A percentile compares a stretch with the other conserved stretches of the same genome.
Conservation (phyloP, 495 filamentous ascomycete genomes). For the Antarctomyces pellizariae region DNA sequence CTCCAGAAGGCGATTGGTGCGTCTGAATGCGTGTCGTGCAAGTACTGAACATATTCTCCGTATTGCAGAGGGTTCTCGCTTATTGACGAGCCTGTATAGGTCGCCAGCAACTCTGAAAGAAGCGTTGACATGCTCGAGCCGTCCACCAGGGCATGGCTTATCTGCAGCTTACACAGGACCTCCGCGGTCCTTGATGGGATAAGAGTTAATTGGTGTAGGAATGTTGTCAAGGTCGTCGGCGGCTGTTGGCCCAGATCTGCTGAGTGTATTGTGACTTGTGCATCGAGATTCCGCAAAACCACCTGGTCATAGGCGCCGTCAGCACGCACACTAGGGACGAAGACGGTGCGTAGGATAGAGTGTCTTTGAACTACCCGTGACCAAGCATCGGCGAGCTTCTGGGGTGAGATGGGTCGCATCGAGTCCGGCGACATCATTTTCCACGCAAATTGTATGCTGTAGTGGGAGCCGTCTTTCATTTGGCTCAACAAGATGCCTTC, state of each 20-base stretch:
- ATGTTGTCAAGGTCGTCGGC: slow-evolving; percentile 16
- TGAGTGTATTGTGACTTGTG: slow-evolving; percentile 16
- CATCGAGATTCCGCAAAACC: slow-evolving; percentile 20
- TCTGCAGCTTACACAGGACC: slow-evolving; percentile 26
- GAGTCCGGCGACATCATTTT: slow-evolving; percentile 3
- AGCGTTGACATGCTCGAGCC: slow-evolving; percentile 12
- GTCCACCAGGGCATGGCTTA: slow-evolving; percentile 31
- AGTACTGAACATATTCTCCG: too few relatives aligned
- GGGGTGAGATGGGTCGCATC: slow-evolving; percentile 14
- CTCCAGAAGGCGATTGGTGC: slow-evolving; percentile 5
- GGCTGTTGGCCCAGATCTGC: slow-evolving; percentile 15
- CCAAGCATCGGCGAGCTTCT: slow-evolving; percentile 26
- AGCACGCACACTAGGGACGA: slow-evolving; percentile 27
- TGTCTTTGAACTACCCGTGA: slow-evolving; percentile 27
- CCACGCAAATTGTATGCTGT: slow-evolving; percentile 8
- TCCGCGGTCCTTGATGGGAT: slow-evolving; percentile 18
- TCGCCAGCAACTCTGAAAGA: slow-evolving; percentile 12
- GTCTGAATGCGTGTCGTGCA: too few relatives aligned
- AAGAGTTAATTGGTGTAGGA: slow-evolving; percentile 25
- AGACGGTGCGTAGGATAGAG: slow-evolving; percentile 27
- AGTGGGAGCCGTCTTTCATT: slow-evolving; percentile 22
- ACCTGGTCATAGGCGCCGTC: slow-evolving; percentile 30
- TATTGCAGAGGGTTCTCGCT: too few relatives aligned
- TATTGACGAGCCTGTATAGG: too few relatives aligned
- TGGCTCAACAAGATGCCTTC: slow-evolving; percentile 34